Evolutionary conservation across 2,329 filamentous ascomycete species (phyloP), one percentile per base, ranked within the genome.

Genomic region (Orbilia javanica): DNA sequence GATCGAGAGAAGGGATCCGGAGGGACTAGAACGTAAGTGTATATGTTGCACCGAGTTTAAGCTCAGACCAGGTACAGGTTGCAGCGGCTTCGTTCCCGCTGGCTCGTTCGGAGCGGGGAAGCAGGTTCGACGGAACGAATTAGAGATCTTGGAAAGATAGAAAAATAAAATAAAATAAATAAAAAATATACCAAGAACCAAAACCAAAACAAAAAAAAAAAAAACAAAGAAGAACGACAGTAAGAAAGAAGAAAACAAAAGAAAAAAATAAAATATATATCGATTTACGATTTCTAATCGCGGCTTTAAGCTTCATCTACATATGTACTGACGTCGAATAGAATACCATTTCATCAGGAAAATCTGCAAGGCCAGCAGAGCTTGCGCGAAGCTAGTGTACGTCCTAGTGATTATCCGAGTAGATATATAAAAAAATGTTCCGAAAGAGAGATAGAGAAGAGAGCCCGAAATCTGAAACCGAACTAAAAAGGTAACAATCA

Each of bases 41-140:
- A 29, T 60, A 39, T 60, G 25, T 60, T 42, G 55, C 55, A 60
- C 55, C 55, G 55, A 60, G 34, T 42, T 60, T 60, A 60, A 73
- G 69, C 69, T 65, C 60, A 60, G 39, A 50, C 69, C 69, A 73
- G 60, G 50, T 36, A 36, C 27, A 53, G 52, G 36, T 57, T 65
- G 48, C 69, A 73, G 69, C 69, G 69, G 69, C 60, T 73, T 66
- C 36, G 50, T 50, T 73, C 62, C 68, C 68, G 65, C 65, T 57
- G 25, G 50, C 34, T 53, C 25, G 55, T 34, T 34, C 34, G 55
- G 55, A 42, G 34, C 65, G 48, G 48, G 65, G 65, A 42, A 52
- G 42, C 34, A 46, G 15, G 48, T 42, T 46, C 36, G n/a, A 60
- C 20, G 55, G 55, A 60, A 42, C 55, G 55, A 60, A 60, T 60